These are phyloP conservation scores for Fusarium armeniacum DNA, from an alignment of 2,329 filamentous ascomycete species.

Conservation along the genomic window DNA sequence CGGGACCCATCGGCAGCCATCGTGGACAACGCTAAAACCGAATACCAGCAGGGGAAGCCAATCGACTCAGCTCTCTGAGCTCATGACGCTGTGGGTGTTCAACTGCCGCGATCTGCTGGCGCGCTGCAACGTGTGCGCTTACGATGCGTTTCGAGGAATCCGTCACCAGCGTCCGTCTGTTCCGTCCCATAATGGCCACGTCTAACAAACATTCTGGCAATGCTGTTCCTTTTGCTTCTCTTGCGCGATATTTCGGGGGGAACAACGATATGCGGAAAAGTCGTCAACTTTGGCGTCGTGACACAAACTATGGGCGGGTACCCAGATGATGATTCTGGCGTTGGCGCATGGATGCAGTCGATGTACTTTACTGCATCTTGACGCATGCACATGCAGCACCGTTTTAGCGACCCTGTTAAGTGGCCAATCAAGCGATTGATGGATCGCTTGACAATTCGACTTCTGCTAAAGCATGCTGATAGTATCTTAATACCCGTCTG, in stretches of 20 bases:
- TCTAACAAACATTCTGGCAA: conserved; percentile 34
- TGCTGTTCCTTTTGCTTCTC: conserved; percentile 11
- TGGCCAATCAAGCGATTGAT: conserved; percentile 40
- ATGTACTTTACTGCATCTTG: conserved; percentile 39
- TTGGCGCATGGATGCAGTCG: conserved; percentile 42
- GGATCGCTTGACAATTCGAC: conserved; percentile 23
- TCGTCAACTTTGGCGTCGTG: conserved; percentile 31
- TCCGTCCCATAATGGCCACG: conserved; percentile 22
- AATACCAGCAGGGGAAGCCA: conserved; percentile 40
- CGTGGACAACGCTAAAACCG: conserved; percentile 46
- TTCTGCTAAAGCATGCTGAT: conserved; percentile 44
- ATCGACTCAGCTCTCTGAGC: conserved; percentile 42
- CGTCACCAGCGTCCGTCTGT: conserved; percentile 32
- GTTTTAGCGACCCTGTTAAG: conserved; percentile 46
- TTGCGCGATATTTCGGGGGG: conserved; percentile 3
- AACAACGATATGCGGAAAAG: conserved; percentile 24
- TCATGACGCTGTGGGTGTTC: conserved; percentile 45
- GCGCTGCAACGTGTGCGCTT: conserved; percentile 46
- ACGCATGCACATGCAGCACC: conserved; percentile 49
- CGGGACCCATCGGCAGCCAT: conserved; percentile 51
- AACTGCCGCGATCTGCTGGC: conserved; percentile 50
- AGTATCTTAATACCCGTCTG: conserved; percentile 46
- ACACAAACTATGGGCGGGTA: conserved; percentile 32
- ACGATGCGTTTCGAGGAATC: conserved; percentile 42
- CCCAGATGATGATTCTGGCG: conserved; percentile 37